Base-by-base conservation (phyloP, 2,329 filamentous ascomycete genomes). In the Raffaelea deltoideospora region DNA sequence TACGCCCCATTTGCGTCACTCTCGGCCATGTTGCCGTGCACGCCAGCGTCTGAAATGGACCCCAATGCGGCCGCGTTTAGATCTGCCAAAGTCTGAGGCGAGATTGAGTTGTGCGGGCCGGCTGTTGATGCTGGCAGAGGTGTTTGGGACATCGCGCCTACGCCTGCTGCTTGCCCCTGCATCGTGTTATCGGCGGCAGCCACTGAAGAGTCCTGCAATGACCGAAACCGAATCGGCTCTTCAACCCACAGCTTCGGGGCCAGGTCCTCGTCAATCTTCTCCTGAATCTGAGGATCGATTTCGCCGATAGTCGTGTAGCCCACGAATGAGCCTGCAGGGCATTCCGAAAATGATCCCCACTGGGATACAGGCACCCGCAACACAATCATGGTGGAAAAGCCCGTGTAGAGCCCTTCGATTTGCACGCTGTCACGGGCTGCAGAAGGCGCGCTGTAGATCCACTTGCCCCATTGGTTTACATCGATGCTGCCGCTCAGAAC, bases 311-410 rank as follows among this genome's bases (percentile, higher is more conserved):
- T 47, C 1, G 42, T 40, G 28, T 42, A 47, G 2, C 36, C 45
- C 10, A 45, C 41, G 10, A 47, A 35, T 2, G 41, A 43, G 27
- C 37, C 37, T 3, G 37, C 34, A 2, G 45, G 45, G n/a, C 44
- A 46, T 4, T 37, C 35, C 4, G 40, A 9, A 3, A 47, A 43
- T 3, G 17, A 17, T 6, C 21, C n/a, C 45, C 45, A 47, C 17
- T 43, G 26, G 4, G 33, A 20, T 1, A 37, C 40, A 1, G 45
- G 45, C 6, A 47, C 39, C 7, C 41, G 40, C 23, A 47, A 13
- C 4, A 42, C 40, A 4, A 46, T 40, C 29, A 46, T 39, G 4
- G 44, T 43, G 1, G 45, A 46, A 19, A 37, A 46, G 2, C 45
- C 45, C 1, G 37, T 38, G 15, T 39, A 38, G 1, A 42, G 9